Evolutionary conservation across 2,329 filamentous ascomycete genomes (phyloP).

Genomic region (Cladophialophora chaetospira): DNA sequence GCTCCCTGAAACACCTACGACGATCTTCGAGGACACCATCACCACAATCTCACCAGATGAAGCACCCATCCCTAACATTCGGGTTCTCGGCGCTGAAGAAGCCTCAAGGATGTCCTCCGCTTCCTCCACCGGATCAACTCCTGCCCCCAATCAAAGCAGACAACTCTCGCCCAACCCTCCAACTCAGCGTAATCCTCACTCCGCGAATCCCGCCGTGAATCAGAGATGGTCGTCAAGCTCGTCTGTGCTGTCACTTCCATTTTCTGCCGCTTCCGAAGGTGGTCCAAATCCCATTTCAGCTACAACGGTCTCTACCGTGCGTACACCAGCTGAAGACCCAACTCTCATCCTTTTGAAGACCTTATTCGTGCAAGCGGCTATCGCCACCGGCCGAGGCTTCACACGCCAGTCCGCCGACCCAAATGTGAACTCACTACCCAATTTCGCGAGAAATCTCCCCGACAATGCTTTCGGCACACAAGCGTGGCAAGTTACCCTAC

Average conservation of each 20-base stretch:
- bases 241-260: conserved; percentile 77
- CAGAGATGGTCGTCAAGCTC: conserved; percentile 74
- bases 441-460: conserved; percentile 75
- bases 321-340: conserved; percentile 63
- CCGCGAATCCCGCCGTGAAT: conserved; percentile 26
- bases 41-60: conserved; percentile 71
- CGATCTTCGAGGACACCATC: conserved; percentile 89
- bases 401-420: conserved; percentile 25
- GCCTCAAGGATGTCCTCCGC: conserved; percentile 32
- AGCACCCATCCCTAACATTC: conserved; percentile 78
- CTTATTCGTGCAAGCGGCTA: conserved; percentile 79
- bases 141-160: conserved; percentile 16
- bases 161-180: conserved; percentile 21
- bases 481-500: conserved; percentile 68
- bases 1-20: conserved; percentile 84
- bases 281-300: conserved; percentile 45
- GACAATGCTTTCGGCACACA: conserved; percentile 75
- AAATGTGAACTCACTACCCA: conserved; percentile 71
- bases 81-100: conserved; percentile 75
- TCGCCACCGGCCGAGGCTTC: conserved; percentile 28
- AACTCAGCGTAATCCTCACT: conserved; percentile 19
- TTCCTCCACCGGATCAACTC: conserved; percentile 18
- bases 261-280: conserved; percentile 40
- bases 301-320: conserved; percentile 48
- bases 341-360: conserved; percentile 77